Conservation (phyloP, 805 yeast species). For the Yamadazyma kitorensis region DNA sequence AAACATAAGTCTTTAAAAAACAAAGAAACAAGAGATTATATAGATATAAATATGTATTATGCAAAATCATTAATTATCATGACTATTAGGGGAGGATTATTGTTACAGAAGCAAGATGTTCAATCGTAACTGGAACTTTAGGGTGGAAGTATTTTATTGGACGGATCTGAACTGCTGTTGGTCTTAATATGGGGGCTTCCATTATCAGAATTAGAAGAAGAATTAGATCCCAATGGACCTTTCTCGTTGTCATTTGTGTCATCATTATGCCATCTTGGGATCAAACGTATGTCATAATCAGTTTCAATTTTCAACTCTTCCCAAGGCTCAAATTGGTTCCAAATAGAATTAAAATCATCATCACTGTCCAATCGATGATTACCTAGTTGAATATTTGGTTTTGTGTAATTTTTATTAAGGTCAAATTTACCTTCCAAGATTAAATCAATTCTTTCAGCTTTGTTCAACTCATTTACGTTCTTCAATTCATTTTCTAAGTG, state of each 20-base stretch:
- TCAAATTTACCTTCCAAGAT: conserved; percentile 30
- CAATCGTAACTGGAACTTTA: too few species aligned
- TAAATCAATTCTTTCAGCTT: conserved; percentile 32
- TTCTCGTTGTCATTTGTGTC: background rate
- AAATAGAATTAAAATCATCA: conserved; percentile 42
- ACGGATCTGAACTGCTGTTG: too few species aligned
- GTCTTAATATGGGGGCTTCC: too few species aligned
- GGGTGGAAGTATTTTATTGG: too few species aligned
- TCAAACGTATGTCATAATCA: conserved; percentile 36
- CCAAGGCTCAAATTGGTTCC: conserved; percentile 47
- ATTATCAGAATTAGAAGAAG: too few species aligned
- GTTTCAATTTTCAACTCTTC: conserved; percentile 40
- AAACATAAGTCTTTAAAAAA: too few species aligned
- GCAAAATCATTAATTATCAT: too few species aligned
- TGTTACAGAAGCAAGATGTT: too few species aligned
- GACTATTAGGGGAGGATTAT: too few species aligned
- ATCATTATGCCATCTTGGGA: conserved; percentile 22
- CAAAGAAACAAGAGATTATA: too few species aligned
- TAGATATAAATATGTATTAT: too few species aligned
- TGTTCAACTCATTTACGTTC: conserved; percentile 35
- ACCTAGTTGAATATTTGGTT: conserved; percentile 38
- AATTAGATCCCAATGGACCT: too few species aligned
- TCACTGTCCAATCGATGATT: conserved; percentile 34
- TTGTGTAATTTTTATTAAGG: conserved; percentile 26
- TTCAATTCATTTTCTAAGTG: conserved; percentile 24